These are phyloP conservation scores for Dioscorea cayenensis DNA, from an alignment of 116 monocot species.

Conservation along the genomic window DNA sequence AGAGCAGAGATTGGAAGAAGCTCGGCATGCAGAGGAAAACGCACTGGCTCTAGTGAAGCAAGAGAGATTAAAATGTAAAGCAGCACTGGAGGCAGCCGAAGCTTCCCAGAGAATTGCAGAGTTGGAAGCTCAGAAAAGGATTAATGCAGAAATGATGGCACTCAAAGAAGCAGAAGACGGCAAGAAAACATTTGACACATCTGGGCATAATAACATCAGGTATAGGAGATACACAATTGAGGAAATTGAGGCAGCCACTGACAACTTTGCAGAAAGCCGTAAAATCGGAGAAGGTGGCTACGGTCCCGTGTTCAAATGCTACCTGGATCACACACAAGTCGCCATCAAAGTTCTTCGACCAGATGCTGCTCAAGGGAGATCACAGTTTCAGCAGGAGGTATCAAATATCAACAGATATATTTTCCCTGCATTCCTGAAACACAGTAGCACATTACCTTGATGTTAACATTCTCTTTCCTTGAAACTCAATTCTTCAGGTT, in stretches of 20 bases:
- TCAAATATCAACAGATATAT: background rate
- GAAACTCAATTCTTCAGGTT: background rate
- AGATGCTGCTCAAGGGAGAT: conserved; percentile 17
- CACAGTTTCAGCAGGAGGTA: conserved; percentile 22
- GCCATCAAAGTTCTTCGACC: conserved; percentile 17
- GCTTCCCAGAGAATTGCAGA: conserved; percentile 27
- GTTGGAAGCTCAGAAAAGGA: conserved; percentile 32
- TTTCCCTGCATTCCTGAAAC: too few species aligned
- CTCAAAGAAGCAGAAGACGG: conserved; percentile 23
- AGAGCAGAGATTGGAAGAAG: conserved; percentile 21
- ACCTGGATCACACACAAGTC: conserved; percentile 15
- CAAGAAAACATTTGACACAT: conserved; percentile 4
- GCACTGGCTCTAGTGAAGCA: conserved; percentile 10
- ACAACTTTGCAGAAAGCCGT: conserved; percentile 10
- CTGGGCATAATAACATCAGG: background rate
- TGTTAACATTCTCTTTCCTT: background rate
- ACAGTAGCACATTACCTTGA: too few species aligned
- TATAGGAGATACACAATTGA: conserved; percentile 18
- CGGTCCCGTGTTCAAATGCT: conserved; percentile 12
- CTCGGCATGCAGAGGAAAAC: conserved; percentile 3
- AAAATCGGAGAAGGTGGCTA: conserved; percentile 20
- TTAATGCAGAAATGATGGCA: conserved; percentile 24
- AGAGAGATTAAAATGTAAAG: conserved; percentile 15
- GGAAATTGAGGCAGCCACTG: conserved; percentile 15
- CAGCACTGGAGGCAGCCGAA: conserved; percentile 32